Evolutionary conservation across 1,284 basidiomycete genomes (phyloP).

Genomic region (Microbotryum intermedium): DNA sequence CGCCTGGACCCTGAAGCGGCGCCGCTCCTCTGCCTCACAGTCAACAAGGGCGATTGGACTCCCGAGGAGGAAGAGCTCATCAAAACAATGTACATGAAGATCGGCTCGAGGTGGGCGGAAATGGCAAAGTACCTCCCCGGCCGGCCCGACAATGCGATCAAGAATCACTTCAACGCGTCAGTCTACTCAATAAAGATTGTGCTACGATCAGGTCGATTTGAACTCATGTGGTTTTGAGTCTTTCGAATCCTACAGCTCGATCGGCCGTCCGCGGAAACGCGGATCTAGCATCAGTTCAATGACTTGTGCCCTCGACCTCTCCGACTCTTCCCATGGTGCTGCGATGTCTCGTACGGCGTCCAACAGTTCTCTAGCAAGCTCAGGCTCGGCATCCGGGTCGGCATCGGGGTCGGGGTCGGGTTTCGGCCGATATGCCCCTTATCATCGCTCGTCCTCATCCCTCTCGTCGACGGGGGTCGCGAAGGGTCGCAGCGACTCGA

Average conservation of each 20-base stretch:
- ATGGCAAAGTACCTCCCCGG: slow-evolving; percentile 35
- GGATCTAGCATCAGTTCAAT: not conserved
- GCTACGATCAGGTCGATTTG: not conserved
- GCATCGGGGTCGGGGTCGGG: not conserved
- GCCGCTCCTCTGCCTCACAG: not conserved
- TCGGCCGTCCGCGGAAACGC: slow-evolving; percentile 14
- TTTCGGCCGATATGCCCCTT: slow-evolving; percentile 17
- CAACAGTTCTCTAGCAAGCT: slow-evolving; percentile 16
- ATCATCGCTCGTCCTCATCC: slow-evolving; percentile 10
- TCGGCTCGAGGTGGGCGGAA: slow-evolving; percentile 35
- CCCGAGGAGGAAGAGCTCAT: slow-evolving; percentile 34
- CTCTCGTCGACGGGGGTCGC: not conserved
- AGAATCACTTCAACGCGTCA: slow-evolving; percentile 35
- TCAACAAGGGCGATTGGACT: slow-evolving; percentile 34
- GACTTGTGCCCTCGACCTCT: not conserved
- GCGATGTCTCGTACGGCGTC: slow-evolving; percentile 15
- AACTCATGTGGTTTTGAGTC: no score
- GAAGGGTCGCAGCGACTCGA: slow-evolving; percentile 25
- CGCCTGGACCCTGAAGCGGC: not conserved
- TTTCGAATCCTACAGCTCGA: not conserved
- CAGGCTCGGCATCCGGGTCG: not conserved
- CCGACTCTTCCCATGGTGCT: not conserved
- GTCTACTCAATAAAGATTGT: not conserved
- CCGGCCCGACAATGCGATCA: slow-evolving; percentile 36
- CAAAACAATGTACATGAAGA: slow-evolving; percentile 26